Evolutionary conservation across 306 rosid species (phyloP), one percentile per base, ranked within the genome.

Genomic region (Dalbergia cochinchinensis): DNA sequence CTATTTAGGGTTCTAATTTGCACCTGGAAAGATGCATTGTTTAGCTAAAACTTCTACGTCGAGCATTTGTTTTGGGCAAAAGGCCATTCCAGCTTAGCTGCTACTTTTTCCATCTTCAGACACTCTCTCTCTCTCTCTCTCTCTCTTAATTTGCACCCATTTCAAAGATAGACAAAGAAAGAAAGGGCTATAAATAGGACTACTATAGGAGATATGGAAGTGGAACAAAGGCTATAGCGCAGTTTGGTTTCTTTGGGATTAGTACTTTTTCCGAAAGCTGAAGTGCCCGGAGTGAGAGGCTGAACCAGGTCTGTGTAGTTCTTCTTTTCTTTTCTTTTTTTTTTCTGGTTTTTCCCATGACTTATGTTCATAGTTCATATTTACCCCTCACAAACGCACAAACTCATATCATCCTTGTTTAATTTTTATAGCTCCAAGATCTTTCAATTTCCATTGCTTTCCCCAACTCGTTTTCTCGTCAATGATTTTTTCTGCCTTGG

Each of bases 191-290:
- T 85, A 88, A 83, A 87, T 87, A 82, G 71, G 11, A 18, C 7
- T n/a, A 5, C 15, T n/a, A 5, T 35, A 37, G 67, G 69, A 74
- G 71, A 78, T 76, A 63, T 61, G 10, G 83, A 83, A 81, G 83
- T 79, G 74, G 80, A 84, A 80, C 51, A 42, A 83, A 77, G 73
- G 69, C 57, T 82, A 85, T 78, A 74, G 65, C 58, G 78, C 39
- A 71, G 50, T 86, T 85, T 68, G 81, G 80, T 84, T 88, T 89
- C 86, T 87, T 89, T 89, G 88, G 90, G 90, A 84, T 85, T 86
- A 45, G 83, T 69, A 89, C 83, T 22, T 62, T 88, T 84, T 83
- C 91, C 88, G 73, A 87, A 88, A 91, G 88, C 90, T 90, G 84
- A 87, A 79, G 88, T 84, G 65, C 80, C 82, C 84, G 87, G 90